These are phyloP conservation scores for Candida fluviatilis DNA, from an alignment of 805 yeast genomes.

Conservation along the genomic window DNA sequence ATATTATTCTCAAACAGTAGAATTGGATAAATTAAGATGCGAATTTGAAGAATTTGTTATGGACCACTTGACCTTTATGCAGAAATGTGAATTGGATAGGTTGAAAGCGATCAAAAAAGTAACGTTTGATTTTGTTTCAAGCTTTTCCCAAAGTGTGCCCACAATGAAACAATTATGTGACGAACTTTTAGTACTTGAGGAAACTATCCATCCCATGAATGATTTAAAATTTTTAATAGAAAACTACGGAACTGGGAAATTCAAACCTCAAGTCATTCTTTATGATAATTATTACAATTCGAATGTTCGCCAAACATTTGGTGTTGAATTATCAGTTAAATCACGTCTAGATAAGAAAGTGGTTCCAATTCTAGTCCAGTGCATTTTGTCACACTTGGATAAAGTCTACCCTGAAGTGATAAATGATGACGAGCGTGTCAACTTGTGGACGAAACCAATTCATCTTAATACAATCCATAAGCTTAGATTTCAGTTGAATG, in stretches of 20 bases:
- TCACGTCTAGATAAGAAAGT: constrained; percentile 67
- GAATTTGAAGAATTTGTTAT: constrained; percentile 68
- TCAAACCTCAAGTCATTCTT: constrained; percentile 64
- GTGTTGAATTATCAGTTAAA: constrained; percentile 69
- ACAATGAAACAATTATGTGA: constrained; percentile 57
- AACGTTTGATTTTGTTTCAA: constrained; percentile 64
- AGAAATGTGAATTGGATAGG: constrained; percentile 77
- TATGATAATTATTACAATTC: constrained; percentile 80
- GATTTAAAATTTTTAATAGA: constrained; percentile 67
- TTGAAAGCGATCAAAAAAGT: constrained; percentile 72
- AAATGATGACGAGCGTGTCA: constrained; percentile 63
- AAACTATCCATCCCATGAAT: constrained; percentile 62
- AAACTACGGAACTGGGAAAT: constrained; percentile 68
- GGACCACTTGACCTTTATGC: constrained; percentile 74
- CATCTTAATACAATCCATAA: constrained; percentile 58
- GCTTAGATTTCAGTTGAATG: constrained; percentile 52
- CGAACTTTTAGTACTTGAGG: constrained; percentile 60
- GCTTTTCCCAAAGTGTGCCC: constrained; percentile 57
- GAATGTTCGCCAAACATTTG: constrained; percentile 67
- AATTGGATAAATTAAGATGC: constrained; percentile 64
- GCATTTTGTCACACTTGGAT: constrained; percentile 66
- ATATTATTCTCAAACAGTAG: constrained; percentile 48
- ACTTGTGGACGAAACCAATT: constrained; percentile 66
- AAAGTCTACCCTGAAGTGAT: constrained; percentile 62
- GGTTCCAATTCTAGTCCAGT: constrained; percentile 65